Evolutionary conservation across 371 early-diverging fungal genomes (phyloP), one percentile per base, ranked within the genome.

Genomic region (Saksenaea vasiformis): DNA sequence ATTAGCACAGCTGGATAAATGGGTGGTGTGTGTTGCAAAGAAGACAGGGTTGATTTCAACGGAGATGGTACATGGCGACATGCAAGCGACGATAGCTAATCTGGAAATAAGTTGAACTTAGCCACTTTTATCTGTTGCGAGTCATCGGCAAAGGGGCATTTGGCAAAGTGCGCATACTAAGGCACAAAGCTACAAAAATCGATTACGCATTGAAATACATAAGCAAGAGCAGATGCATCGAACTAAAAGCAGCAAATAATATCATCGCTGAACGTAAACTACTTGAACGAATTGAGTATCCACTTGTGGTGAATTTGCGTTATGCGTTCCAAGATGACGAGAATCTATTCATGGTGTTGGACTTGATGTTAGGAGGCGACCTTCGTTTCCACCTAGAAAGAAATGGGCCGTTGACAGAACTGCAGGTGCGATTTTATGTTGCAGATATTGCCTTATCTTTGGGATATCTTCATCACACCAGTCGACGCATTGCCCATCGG

Each of bases 291-390:
- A 62, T 84, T 8, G 73, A 77, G 5, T 70, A 80, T 56, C 70
- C 81, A 15, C 66, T 80, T 38, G 69, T 86, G 31, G 84, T 87
- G 19, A 91, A 91, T 71, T 62, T 91, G 64, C 78, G 88, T 31
- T 91, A 85, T 67, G 89, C 91, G 4, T 91, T 91, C 66, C 91
- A 91, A 73, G 92, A 91, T 67, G 90, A 90, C 62, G 87, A 87
- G 61, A 85, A 88, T 28, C 66, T 91, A 62, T 91, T 88, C 63
- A 87, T 91, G 89, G 88, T 87, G 15, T 66, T 91, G 27, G 92
- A 91, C 68, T 70, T 87, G 26, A 90, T 89, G 89, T 65, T 84
- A 11, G 94, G 95, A 54, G 96, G 96, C 11, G 97, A 97, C 73
- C 75, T 97, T 53, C 84, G 91, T 3, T 88, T 88, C 41, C 89